These are phyloP conservation scores for Lagenaria siceraria DNA, from an alignment of 306 rosid species.

Conservation along the genomic window DNA sequence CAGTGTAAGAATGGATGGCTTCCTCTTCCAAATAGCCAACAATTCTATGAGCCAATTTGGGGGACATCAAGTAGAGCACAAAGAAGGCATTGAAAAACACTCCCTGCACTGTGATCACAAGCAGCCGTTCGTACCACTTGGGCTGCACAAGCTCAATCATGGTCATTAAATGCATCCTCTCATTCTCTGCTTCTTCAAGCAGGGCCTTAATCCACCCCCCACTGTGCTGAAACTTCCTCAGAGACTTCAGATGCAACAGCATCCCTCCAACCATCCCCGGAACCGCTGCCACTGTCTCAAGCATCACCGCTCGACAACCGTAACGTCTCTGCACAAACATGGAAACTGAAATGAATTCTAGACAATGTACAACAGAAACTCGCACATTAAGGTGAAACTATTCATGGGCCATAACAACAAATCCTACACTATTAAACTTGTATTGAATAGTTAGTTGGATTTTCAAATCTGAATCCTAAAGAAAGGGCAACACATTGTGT, in stretches of 20 bases:
- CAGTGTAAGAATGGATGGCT: constrained; percentile 49
- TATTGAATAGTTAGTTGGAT: not conserved
- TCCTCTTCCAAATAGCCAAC: constrained; percentile 73
- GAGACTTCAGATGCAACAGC: constrained; percentile 50
- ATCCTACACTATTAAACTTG: not conserved
- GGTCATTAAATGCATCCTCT: constrained; percentile 84
- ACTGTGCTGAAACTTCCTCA: constrained; percentile 47
- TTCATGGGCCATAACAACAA: not conserved
- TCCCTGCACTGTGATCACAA: constrained; percentile 60
- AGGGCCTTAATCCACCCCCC: constrained; percentile 78
- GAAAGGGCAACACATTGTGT: not conserved
- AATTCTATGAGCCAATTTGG: constrained; percentile 56
- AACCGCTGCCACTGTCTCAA: constrained; percentile 63
- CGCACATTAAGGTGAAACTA: not conserved
- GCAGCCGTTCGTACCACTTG: constrained; percentile 54
- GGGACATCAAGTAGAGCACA: constrained; percentile 42
- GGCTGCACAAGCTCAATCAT: constrained; percentile 67
- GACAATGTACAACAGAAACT: not conserved
- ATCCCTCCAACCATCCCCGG: constrained; percentile 84
- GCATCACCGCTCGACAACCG: constrained; percentile 63
- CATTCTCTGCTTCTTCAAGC: constrained; percentile 83
- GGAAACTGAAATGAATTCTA: not conserved
- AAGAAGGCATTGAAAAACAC: constrained; percentile 71
- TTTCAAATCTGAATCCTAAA: not conserved
- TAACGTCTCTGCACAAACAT: constrained; percentile 36